Percentiles rank a stretch among this genome's conserved stretches.
These are phyloP conservation scores for Tieghemiomyces parasiticus DNA, from an alignment of 192 early-diverging fungal species.

Conservation along the genomic window DNA sequence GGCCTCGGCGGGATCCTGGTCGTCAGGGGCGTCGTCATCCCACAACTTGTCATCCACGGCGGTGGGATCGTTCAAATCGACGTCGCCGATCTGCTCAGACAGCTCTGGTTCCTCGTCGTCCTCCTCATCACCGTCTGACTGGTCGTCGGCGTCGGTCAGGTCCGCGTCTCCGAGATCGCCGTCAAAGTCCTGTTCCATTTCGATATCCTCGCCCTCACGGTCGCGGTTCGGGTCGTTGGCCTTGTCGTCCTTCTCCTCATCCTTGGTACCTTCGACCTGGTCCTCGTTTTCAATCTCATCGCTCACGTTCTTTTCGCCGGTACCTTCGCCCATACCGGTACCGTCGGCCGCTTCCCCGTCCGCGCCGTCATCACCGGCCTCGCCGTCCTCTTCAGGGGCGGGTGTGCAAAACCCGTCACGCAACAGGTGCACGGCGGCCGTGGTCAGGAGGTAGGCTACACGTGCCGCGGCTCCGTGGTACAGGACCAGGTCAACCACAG, in stretches of 20 bases:
- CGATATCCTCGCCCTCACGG: slow-evolving; percentile 77
- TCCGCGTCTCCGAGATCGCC: slow-evolving; percentile 82
- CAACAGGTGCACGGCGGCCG: slow-evolving; percentile 52
- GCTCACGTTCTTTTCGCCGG: slow-evolving; percentile 78
- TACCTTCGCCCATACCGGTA: slow-evolving; percentile 85
- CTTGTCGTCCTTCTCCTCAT: slow-evolving; percentile 40
- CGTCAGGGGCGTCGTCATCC: slow-evolving; percentile 67
- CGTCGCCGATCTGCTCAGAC: slow-evolving; percentile 70
- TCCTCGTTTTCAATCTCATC: slow-evolving; percentile 96
- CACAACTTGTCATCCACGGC: slow-evolving; percentile 96
- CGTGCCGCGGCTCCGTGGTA: slow-evolving; percentile 60
- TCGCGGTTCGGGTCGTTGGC: slow-evolving; percentile 37
- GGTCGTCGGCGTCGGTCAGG: slow-evolving; percentile 35
- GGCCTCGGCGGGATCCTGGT: slow-evolving; percentile 65
- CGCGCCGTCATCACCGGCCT: slow-evolving; percentile 36
- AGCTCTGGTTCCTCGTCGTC: slow-evolving; percentile 52
- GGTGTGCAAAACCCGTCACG: slow-evolving; percentile 82
- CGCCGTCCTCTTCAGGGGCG: slow-evolving; percentile 44
- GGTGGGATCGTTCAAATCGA: slow-evolving; percentile 50
- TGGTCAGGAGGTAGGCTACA: slow-evolving; percentile 50
- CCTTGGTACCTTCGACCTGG: slow-evolving; percentile 80
- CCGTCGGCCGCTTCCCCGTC: slow-evolving; percentile 23
- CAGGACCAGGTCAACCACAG: slow-evolving; percentile 32
- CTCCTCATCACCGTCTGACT: slow-evolving; percentile 47
- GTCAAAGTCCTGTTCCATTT: slow-evolving; percentile 95